These are phyloP conservation scores for Lithospermum erythrorhizon DNA, from an alignment of 257 asterid genomes.

Conservation along the genomic window DNA sequence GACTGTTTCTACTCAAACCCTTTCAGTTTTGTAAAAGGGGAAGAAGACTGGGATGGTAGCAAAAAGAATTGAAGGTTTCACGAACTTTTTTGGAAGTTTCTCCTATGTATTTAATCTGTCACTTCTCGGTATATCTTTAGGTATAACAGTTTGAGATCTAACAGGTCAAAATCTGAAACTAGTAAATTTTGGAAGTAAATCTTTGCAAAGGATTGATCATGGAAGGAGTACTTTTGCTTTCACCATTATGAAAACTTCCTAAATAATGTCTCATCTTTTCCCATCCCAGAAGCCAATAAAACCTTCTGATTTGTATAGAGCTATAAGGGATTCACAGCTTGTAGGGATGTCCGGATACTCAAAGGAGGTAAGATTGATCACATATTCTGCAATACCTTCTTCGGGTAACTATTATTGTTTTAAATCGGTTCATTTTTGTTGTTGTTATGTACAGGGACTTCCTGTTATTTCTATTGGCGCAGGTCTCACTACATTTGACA, in stretches of 20 bases:
- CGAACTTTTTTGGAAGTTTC: too few relatives aligned
- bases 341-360: conserved; percentile 81
- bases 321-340: conserved; percentile 65
- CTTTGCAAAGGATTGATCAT: too few relatives aligned
- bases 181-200: too few relatives aligned
- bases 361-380: conserved; percentile 36
- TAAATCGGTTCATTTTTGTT: neutral
- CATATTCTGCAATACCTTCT: neutral
- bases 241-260: neutral
- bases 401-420: neutral
- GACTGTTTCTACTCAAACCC: too few relatives aligned
- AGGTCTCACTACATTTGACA: conserved; percentile 78
- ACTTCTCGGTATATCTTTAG: too few relatives aligned
- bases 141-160: too few relatives aligned
- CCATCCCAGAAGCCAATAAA: conserved; percentile 62
- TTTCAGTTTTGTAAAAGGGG: too few relatives aligned
- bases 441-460: conserved; percentile 39
- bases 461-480: conserved; percentile 71
- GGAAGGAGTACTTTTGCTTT: too few relatives aligned
- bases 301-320: conserved; percentile 56
- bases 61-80: too few relatives aligned
- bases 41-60: too few relatives aligned
- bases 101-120: too few relatives aligned
- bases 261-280: conserved; percentile 8
- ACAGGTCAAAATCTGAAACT: too few relatives aligned